These are phyloP conservation scores for Scorias spongiosa DNA, from an alignment of 2,329 filamentous ascomycete species.

Conservation along the genomic window DNA sequence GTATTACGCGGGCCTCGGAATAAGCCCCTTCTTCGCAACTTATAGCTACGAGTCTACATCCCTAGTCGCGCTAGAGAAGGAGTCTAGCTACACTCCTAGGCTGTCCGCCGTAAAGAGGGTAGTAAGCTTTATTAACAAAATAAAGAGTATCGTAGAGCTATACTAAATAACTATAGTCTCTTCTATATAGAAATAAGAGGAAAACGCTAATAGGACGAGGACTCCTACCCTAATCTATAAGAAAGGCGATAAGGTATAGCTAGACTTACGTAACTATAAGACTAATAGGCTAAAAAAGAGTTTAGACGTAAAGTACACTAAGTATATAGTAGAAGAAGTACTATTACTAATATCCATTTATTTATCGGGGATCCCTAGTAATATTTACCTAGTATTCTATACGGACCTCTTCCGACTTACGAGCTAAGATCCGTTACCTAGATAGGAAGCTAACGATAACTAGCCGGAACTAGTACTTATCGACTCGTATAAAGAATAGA, in stretches of 20 bases:
- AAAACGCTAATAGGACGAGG: not conserved
- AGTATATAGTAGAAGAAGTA: not conserved
- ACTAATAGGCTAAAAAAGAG: not conserved
- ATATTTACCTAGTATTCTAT: constrained; percentile 1
- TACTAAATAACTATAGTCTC: not conserved
- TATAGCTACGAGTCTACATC: not conserved
- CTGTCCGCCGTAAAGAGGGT: not conserved
- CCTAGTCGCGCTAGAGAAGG: not conserved
- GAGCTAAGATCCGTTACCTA: not conserved
- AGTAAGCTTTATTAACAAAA: not conserved
- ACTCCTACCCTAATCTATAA: not conserved
- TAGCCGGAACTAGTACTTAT: too few relatives aligned
- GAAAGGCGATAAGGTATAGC: not conserved
- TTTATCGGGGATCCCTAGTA: not conserved
- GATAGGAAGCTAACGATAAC: too few relatives aligned
- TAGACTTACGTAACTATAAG: not conserved
- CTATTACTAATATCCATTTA: not conserved
- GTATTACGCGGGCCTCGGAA: too few relatives aligned
- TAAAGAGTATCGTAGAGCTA: not conserved
- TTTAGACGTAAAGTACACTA: not conserved
- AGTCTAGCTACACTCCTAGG: not conserved
- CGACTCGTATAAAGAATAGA: too few relatives aligned
- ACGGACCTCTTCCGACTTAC: not conserved
- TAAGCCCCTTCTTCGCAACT: not conserved
- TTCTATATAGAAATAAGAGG: not conserved